Conservation (phyloP, 1,139 yeast genomes). For the Arxiozyma bovina region DNA sequence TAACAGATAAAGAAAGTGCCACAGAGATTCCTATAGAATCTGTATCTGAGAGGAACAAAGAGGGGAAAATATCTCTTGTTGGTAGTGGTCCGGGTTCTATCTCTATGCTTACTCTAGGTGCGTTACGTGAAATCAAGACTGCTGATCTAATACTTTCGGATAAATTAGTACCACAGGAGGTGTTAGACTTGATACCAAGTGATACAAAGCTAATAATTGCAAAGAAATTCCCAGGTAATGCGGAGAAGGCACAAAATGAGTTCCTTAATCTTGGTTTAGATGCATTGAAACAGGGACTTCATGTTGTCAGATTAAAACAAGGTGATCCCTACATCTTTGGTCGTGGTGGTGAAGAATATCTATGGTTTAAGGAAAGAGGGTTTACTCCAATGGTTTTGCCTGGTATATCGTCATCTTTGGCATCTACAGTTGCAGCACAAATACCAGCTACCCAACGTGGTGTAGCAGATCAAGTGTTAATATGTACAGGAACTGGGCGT, state of each 20-base stretch:
- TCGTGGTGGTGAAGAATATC: constrained; percentile 88
- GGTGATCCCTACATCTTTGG: constrained; percentile 98
- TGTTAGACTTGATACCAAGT: constrained; percentile 69
- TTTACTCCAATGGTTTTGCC: constrained; percentile 68
- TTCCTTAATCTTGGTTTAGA: constrained; percentile 60
- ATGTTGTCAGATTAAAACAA: constrained; percentile 84
- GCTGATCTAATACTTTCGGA: constrained; percentile 88
- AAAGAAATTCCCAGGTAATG: constrained; percentile 92
- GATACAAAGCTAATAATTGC: constrained; percentile 76
- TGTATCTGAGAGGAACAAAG: background rate
- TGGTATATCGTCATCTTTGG: constrained; percentile 84
- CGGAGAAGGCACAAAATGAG: constrained; percentile 88
- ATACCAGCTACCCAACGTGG: constrained; percentile 92
- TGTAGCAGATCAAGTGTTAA: constrained; percentile 83
- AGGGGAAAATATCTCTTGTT: constrained; percentile 63
- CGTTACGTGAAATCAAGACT: constrained; percentile 64
- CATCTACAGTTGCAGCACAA: constrained; percentile 77
- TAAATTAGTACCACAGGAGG: constrained; percentile 84
- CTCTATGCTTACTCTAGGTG: constrained; percentile 75
- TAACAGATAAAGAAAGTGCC: background rate
- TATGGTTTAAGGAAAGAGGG: constrained; percentile 60
- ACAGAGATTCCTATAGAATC: background rate
- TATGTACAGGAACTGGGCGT: constrained; percentile 93
- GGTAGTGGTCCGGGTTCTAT: constrained; percentile 95
- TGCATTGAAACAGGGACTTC: constrained; percentile 54